phyloP scores from a whole-genome alignment of 2,329 filamentous ascomycete species.

The Cercospora sojina region DNA sequence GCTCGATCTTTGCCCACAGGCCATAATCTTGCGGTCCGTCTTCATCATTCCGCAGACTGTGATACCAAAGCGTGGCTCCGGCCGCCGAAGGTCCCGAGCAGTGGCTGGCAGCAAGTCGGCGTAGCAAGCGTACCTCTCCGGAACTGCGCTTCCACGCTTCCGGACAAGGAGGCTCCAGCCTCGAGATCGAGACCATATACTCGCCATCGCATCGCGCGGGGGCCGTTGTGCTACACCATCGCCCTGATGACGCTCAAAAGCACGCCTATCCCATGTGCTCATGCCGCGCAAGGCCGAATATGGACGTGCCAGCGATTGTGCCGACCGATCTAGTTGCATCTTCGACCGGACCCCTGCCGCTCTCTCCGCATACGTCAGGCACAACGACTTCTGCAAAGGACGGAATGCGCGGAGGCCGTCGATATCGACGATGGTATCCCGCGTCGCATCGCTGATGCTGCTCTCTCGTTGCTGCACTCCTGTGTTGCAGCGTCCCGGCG shows the following conservation, averaged over 20 bases:
- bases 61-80: background rate
- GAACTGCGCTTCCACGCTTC: conserved; percentile 1
- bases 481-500: background rate
- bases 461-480: background rate
- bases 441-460: background rate
- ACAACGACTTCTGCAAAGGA: conserved; percentile 4
- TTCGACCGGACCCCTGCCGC: background rate
- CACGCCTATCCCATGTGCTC: background rate
- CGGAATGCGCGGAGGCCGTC: background rate
- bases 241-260: background rate
- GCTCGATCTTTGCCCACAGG: background rate
- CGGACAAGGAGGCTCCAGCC: conserved; percentile 1
- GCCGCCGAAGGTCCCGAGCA: background rate
- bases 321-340: background rate
- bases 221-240: background rate
- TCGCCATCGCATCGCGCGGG: conserved; percentile 2
- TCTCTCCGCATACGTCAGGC: background rate
- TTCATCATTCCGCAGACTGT: conserved; percentile 5
- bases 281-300: background rate
- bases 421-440: conserved; percentile 6
- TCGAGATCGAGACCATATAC: conserved; percentile 2
- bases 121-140: conserved; percentile 6
- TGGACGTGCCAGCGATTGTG: background rate
- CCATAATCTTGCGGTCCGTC: conserved; percentile 2
- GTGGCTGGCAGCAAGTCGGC: background rate